Evolutionary conservation across 306 rosid genomes (phyloP), one percentile per base, ranked within the genome.

Genomic region (Prunus davidiana): DNA sequence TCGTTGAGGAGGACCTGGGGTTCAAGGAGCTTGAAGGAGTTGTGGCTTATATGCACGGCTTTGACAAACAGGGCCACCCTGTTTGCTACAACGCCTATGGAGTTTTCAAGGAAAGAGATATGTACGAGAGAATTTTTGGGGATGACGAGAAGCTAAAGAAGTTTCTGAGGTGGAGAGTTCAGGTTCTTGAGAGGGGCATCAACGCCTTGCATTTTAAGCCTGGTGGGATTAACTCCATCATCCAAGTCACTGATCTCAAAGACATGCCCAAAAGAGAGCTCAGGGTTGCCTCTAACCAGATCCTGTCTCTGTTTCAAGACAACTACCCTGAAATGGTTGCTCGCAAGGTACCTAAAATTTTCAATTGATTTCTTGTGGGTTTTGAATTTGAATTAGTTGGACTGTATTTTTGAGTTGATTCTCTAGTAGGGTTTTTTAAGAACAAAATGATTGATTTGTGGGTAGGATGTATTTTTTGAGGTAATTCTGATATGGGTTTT

Each of bases 291-390:
- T 95, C 99, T 7, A 92, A 92, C 69, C 97, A 92, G 76, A 95
- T 95, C 79, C 92, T 95, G 24, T 92, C 96, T 2, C 82, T 95
- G 57, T 95, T 95, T 70, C 99, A 95, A 85, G 99, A 95, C 11
- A 95, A 95, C 76, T 95, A 95, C 66, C 99, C 99, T 0, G 99
- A 95, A 89, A 80, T 92, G 93, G 99, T 95, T 25, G 99, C 99
- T 73, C 82, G 92, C 16, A 95, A 90, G 97, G 99, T 93, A 62
- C 15, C 32, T 27, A 2, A 43, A 5, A 15, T 60, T 27, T 43
- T 56, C 4, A 24, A 16, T 14, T 60, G 30, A 1, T 12, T 60
- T 60, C 13, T 2, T 10, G 8, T 71, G 32, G 14, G 41, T 76
- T 15, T 49, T 32, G 69, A n/a, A 12, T 4, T 66, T 20, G 12